phyloP scores from a whole-genome alignment of 1,284 basidiomycete genomes.

The Tremellales sp. region DNA sequence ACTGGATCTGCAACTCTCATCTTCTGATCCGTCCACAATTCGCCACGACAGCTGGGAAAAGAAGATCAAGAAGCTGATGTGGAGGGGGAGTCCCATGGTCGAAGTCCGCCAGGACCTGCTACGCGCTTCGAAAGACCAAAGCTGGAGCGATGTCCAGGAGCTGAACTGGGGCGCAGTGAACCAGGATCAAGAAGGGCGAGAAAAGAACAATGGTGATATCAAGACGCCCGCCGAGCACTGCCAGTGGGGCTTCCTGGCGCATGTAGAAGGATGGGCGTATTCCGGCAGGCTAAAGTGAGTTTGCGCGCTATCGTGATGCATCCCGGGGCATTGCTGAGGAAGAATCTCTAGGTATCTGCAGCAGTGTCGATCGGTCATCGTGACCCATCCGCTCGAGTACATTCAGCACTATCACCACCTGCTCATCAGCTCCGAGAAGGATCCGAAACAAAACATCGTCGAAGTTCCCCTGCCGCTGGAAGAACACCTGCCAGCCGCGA shows the following conservation, averaged over 20 bases:
- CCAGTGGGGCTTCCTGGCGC: constrained; percentile 42
- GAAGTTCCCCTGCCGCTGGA: constrained; percentile 26
- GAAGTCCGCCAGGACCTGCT: constrained; percentile 39
- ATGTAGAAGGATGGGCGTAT: constrained; percentile 46
- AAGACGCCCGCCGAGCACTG: constrained; percentile 44
- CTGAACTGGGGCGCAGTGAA: constrained; percentile 33
- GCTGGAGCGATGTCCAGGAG: constrained; percentile 30
- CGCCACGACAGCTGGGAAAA: constrained; percentile 26
- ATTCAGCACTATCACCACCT: constrained; percentile 49
- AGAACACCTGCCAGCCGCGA: constrained; percentile 33
- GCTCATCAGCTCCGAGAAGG: constrained; percentile 28
- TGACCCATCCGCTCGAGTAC: constrained; percentile 34
- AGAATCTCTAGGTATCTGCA: constrained; percentile 33
- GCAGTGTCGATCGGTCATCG: constrained; percentile 44
- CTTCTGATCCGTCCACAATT: constrained; percentile 1
- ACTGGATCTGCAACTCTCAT: constrained; percentile 11
- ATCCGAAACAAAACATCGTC: constrained; percentile 46
- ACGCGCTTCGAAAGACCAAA: constrained; percentile 24
- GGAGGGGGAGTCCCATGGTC: constrained; percentile 41
- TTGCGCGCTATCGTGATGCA: too few relatives aligned
- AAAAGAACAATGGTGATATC: constrained; percentile 23
- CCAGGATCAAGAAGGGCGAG: constrained; percentile 16
- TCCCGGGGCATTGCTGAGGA: background rate
- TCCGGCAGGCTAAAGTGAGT: constrained; percentile 42
- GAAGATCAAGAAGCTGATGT: constrained; percentile 40